phyloP scores from a whole-genome alignment of 2,329 filamentous ascomycete genomes.

The Aspergillus sp. region DNA sequence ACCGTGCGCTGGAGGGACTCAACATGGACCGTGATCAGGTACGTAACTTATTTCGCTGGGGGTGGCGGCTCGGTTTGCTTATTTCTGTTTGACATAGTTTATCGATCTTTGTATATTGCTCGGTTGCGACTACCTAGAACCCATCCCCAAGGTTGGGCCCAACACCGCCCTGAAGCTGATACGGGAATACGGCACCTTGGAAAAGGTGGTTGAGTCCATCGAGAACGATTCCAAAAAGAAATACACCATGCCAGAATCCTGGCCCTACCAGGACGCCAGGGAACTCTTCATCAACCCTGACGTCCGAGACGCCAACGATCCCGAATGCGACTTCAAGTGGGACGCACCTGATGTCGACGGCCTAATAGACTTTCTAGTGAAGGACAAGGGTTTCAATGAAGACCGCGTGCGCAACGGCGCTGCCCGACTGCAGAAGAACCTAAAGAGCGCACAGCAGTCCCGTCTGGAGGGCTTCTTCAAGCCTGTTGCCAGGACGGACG shows the following conservation, averaged over 20 bases:
- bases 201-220: slow-evolving; percentile 80
- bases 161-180: slow-evolving; percentile 91
- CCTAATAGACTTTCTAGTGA: slow-evolving; percentile 83
- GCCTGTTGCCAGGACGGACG: slow-evolving; percentile 81
- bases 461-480: slow-evolving; percentile 97
- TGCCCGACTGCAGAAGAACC: slow-evolving; percentile 78
- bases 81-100: slow-evolving; percentile 59
- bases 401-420: slow-evolving; percentile 83
- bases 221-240: slow-evolving; percentile 75
- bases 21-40: slow-evolving; percentile 82
- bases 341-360: slow-evolving; percentile 89
- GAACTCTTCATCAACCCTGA: slow-evolving; percentile 90
- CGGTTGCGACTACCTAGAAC: slow-evolving; percentile 96
- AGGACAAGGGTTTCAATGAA: slow-evolving; percentile 95
- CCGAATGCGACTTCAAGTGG: slow-evolving; percentile 97
- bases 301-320: slow-evolving; percentile 77
- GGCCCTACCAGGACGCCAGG: slow-evolving; percentile 90
- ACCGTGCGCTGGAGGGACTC: slow-evolving; percentile 81
- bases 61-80: not conserved
- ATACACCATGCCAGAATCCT: slow-evolving; percentile 88
- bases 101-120: slow-evolving; percentile 97
- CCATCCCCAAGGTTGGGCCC: slow-evolving; percentile 90
- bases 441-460: slow-evolving; percentile 88
- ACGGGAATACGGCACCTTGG: slow-evolving; percentile 83
- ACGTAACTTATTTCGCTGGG: slow-evolving; percentile 36